Percentiles rank a stretch among this genome's conserved stretches.
These are phyloP conservation scores for Sarocladium kiliense DNA, from an alignment of 2,329 filamentous ascomycete genomes.

Conservation along the genomic window DNA sequence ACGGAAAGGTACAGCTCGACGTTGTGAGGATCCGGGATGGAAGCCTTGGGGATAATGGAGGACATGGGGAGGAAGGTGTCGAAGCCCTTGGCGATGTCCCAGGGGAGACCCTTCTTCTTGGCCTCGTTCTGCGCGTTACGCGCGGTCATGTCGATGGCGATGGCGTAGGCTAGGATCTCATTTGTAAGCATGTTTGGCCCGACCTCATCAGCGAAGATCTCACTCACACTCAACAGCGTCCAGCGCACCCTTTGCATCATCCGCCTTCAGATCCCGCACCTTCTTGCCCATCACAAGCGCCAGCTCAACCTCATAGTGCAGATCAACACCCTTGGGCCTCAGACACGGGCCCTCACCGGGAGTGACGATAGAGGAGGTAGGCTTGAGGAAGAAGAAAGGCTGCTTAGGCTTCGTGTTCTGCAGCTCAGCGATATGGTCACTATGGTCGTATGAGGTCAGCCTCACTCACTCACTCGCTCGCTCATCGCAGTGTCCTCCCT, in stretches of 20 bases:
- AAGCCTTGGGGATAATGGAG: conserved; percentile 70
- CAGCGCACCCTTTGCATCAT: conserved; percentile 70
- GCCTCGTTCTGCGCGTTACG: conserved; percentile 94
- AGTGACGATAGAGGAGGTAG: conserved; percentile 76
- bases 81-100: conserved; percentile 95
- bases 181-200: too few species aligned
- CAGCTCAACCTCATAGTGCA: conserved; percentile 95
- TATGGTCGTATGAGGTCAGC: conserved; percentile 27
- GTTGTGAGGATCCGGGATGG: conserved; percentile 82
- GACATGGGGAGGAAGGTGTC: conserved; percentile 94
- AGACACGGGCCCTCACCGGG: conserved; percentile 75
- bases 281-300: conserved; percentile 82
- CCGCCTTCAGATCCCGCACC: conserved; percentile 67
- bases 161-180: conserved; percentile 63
- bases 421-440: conserved; percentile 90
- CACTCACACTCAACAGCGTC: conserved; percentile 74
- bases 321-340: conserved; percentile 72
- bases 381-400: conserved; percentile 99
- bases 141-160: conserved; percentile 96
- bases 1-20: conserved; percentile 82
- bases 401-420: conserved; percentile 84
- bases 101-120: conserved; percentile 90
- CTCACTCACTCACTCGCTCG: conserved; percentile 16
- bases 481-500: conserved; percentile 17
- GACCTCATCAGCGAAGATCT: too few species aligned